Evolutionary conservation across 345 rosid genomes (phyloP).

Genomic region (Eucalyptus leucophloia): DNA sequence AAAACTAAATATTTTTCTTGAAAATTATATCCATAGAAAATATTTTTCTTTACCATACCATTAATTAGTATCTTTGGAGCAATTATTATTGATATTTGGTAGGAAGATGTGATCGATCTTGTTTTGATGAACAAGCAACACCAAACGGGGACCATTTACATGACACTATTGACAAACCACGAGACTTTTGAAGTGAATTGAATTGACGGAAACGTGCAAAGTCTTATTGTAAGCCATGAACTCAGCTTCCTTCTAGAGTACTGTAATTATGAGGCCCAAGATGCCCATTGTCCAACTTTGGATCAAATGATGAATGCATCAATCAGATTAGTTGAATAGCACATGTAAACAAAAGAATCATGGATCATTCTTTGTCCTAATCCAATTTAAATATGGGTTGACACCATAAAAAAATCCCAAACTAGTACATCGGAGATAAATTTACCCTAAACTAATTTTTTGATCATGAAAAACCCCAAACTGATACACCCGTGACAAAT

Average conservation of each 20-base stretch:
- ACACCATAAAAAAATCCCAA: no score
- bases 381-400: no score
- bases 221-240: not conserved
- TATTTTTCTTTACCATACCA: not conserved
- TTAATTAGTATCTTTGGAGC: not conserved
- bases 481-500: no score
- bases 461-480: no score
- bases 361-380: not conserved
- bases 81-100: not conserved
- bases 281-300: not conserved
- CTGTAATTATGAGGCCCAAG: not conserved
- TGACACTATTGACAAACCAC: not conserved
- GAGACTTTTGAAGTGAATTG: not conserved
- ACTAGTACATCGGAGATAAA: no score
- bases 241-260: not conserved
- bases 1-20: not conserved
- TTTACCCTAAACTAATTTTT: no score
- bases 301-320: not conserved
- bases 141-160: not conserved
- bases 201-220: not conserved
- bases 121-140: not conserved
- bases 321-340: not conserved
- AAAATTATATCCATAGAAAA: no score
- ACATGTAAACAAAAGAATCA: not conserved
- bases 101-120: not conserved